These are phyloP conservation scores for Bipolaris sorokiniana DNA, from an alignment of 2,329 filamentous ascomycete genomes.

Conservation along the genomic window DNA sequence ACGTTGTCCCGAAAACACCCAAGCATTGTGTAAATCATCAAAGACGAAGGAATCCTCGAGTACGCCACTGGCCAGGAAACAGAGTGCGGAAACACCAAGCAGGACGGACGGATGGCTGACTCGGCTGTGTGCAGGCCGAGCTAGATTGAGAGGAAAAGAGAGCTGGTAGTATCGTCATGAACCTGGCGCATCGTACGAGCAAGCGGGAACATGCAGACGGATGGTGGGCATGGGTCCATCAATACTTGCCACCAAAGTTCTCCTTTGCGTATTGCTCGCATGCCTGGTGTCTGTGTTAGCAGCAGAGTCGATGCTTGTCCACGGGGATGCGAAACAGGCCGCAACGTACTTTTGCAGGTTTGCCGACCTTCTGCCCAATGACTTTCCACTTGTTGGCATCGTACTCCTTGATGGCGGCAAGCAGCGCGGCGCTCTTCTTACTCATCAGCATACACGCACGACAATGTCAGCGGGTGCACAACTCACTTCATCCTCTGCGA, in stretches of 20 bases:
- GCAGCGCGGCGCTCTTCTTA: conserved; percentile 73
- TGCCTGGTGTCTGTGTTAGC: conserved; percentile 59
- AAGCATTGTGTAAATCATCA: conserved; percentile 28
- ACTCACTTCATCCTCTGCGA: conserved; percentile 90
- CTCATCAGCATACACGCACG: conserved; percentile 33
- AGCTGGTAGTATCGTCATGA: conserved; percentile 51
- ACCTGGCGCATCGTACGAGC: conserved; percentile 39
- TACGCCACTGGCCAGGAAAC: conserved; percentile 33
- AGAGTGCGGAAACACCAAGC: conserved; percentile 32
- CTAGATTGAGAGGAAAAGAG: conserved; percentile 36
- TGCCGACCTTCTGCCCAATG: conserved; percentile 95
- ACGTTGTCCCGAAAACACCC: conserved; percentile 15
- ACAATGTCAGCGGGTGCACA: conserved; percentile 1
- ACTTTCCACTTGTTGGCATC: conserved; percentile 99
- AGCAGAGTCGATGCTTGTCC: conserved; percentile 12
- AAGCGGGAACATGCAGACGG: conserved; percentile 46
- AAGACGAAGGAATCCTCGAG: conserved; percentile 24
- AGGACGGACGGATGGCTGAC: conserved; percentile 39
- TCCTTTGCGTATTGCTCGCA: conserved; percentile 96
- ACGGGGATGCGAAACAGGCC: conserved; percentile 8
- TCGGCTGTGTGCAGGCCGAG: conserved; percentile 39
- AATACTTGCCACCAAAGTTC: conserved; percentile 71
- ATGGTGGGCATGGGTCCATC: conserved; percentile 45
- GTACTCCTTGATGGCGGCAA: conserved; percentile 97
- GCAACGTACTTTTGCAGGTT: conserved; percentile 83